Conservation (phyloP, 176 grass and related monocot species). For the Eremochloa ophiuroides region DNA sequence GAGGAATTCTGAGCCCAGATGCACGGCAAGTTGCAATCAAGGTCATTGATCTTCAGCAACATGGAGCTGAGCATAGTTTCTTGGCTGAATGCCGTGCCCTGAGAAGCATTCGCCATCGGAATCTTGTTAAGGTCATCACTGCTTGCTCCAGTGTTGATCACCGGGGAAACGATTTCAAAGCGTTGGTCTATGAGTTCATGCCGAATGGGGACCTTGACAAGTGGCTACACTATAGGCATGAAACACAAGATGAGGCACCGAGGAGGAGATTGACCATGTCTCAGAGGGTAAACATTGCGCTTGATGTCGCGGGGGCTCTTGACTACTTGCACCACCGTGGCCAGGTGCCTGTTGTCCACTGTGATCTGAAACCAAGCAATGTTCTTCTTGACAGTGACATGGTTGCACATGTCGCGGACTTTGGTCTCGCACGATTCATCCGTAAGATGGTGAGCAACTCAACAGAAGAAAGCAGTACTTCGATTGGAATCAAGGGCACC, state of each 20-base stretch:
- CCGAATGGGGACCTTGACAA: conserved; percentile 27
- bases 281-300: conserved; percentile 26
- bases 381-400: conserved; percentile 13
- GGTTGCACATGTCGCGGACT: conserved; percentile 21
- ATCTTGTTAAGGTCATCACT: conserved; percentile 40
- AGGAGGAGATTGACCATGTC: conserved; percentile 4
- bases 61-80: conserved; percentile 32
- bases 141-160: conserved; percentile 29
- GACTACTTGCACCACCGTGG: conserved; percentile 34
- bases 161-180: conserved; percentile 44
- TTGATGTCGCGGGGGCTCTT: conserved; percentile 21
- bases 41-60: conserved; percentile 25
- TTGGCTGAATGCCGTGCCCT: conserved; percentile 16
- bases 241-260: background rate
- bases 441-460: background rate
- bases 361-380: conserved; percentile 20
- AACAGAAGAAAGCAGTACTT: background rate
- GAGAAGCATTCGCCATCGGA: conserved; percentile 24
- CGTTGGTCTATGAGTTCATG: conserved; percentile 42
- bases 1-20: conserved; percentile 10
- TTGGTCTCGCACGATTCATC: conserved; percentile 17
- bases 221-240: conserved; percentile 22
- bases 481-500: background rate
- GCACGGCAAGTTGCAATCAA: conserved; percentile 24
- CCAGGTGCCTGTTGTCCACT: conserved; percentile 28